Conservation (phyloP, 1,139 yeast genomes). For the Geotrichum aggregatum region DNA sequence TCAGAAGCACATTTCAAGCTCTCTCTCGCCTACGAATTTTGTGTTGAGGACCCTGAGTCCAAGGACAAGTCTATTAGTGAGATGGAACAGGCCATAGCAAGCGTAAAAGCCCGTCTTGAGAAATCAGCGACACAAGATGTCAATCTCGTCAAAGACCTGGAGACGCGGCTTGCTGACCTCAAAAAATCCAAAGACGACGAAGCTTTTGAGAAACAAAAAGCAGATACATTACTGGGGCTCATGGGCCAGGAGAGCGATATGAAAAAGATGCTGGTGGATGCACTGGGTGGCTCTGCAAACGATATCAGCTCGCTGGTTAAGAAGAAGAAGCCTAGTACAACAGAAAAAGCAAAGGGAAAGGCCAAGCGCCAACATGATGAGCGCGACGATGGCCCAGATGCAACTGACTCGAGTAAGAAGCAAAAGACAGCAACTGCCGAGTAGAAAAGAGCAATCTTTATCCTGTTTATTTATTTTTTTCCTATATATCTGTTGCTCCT, state of each 20-base stretch:
- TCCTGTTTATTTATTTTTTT: too few relatives aligned
- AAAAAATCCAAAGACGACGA: constrained; percentile 53
- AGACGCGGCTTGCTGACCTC: constrained; percentile 31
- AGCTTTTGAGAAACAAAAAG: constrained; percentile 52
- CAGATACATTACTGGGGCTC: constrained; percentile 57
- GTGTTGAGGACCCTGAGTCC: constrained; percentile 47
- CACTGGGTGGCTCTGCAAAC: constrained; percentile 41
- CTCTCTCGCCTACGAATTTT: constrained; percentile 73
- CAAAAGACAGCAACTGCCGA: constrained; percentile 7
- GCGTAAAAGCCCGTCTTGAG: constrained; percentile 50
- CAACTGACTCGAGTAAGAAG: constrained; percentile 7
- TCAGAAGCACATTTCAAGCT: constrained; percentile 81
- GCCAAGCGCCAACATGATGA: constrained; percentile 11
- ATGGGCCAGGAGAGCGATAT: constrained; percentile 48
- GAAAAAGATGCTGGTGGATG: constrained; percentile 19
- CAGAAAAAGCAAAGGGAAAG: constrained; percentile 22
- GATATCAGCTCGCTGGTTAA: constrained; percentile 56
- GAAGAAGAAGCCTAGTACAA: constrained; percentile 43
- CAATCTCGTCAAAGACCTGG: constrained; percentile 53
- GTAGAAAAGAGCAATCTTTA: too few relatives aligned
- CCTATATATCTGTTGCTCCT: too few relatives aligned
- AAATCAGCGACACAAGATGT: constrained; percentile 45
- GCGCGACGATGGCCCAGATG: not conserved
- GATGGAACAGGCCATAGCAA: constrained; percentile 57
- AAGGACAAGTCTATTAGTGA: constrained; percentile 48